Evolutionary conservation across 2,329 filamentous ascomycete genomes (phyloP).

Genomic region (Epichloe baconii): DNA sequence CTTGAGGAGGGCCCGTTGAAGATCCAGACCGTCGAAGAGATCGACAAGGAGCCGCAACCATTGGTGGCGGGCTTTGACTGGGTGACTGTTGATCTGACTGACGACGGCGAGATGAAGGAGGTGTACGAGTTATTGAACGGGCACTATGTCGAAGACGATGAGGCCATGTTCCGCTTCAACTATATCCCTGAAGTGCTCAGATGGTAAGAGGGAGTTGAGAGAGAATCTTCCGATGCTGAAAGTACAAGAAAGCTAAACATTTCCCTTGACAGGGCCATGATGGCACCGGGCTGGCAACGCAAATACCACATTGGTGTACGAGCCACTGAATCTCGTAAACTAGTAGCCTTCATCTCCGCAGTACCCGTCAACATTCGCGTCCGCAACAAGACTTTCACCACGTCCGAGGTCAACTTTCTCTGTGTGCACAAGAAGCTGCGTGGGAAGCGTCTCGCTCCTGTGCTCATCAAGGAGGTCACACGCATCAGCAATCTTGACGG

Average conservation of each 20-base stretch:
- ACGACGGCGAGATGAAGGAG: conserved; percentile 70
- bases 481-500: conserved; percentile 76
- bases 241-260: background rate
- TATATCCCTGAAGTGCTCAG: conserved; percentile 82
- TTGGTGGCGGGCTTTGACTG: conserved; percentile 83
- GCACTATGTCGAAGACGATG: conserved; percentile 95
- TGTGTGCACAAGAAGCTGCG: conserved; percentile 97
- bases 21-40: conserved; percentile 62
- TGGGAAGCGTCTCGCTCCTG: conserved; percentile 78
- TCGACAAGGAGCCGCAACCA: conserved; percentile 62
- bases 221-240: too few species aligned
- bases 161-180: conserved; percentile 95
- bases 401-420: conserved; percentile 95
- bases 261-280: conserved; percentile 56
- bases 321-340: conserved; percentile 65
- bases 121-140: conserved; percentile 83
- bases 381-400: conserved; percentile 58
- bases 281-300: conserved; percentile 85
- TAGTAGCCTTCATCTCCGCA: conserved; percentile 92
- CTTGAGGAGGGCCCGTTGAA: conserved; percentile 74
- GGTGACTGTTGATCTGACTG: conserved; percentile 76
- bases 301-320: conserved; percentile 94
- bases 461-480: conserved; percentile 96
- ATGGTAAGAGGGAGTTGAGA: conserved; percentile 44
- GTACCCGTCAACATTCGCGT: conserved; percentile 77